Evolutionary conservation across 2,329 filamentous ascomycete genomes (phyloP).

Genomic region (Amauroascus verrucosus): DNA sequence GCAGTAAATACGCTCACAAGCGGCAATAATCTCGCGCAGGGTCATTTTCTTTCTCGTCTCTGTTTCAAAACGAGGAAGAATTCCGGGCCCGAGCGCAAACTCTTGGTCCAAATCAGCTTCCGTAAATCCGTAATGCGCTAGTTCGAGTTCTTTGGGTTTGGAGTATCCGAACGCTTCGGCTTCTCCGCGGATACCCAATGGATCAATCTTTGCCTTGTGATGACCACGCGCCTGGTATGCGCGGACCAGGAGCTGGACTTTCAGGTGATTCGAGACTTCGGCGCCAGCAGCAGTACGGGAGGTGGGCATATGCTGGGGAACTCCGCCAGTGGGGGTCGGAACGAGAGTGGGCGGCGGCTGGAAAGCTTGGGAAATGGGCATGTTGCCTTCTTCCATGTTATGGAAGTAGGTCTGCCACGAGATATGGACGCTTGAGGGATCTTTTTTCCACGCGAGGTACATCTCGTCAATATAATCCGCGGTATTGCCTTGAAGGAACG

Average conservation of each 20-base stretch:
- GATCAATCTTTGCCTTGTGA: conserved; percentile 96
- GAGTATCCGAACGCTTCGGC: conserved; percentile 72
- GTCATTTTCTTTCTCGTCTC: conserved; percentile 92
- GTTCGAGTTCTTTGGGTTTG: conserved; percentile 82
- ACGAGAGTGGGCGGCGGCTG: conserved; percentile 89
- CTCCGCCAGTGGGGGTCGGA: conserved; percentile 66
- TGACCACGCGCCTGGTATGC: conserved; percentile 97
- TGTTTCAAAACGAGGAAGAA: conserved; percentile 84
- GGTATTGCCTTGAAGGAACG: conserved; percentile 90
- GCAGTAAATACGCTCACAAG: conserved; percentile 93
- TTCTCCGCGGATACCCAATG: conserved; percentile 83
- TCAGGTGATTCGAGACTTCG: conserved; percentile 90
- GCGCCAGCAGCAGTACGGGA: conserved; percentile 59
- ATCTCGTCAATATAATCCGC: conserved; percentile 99
- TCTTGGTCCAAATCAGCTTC: conserved; percentile 90
- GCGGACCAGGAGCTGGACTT: conserved; percentile 92
- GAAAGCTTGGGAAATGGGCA: conserved; percentile 96
- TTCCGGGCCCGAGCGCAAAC: conserved; percentile 85
- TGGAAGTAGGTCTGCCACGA: conserved; percentile 99
- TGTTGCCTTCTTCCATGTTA: conserved; percentile 97
- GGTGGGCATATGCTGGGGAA: conserved; percentile 62
- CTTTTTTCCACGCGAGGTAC: conserved; percentile 95
- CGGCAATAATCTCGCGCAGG: conserved; percentile 80
- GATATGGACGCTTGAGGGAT: conserved; percentile 86
- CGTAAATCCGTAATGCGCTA: conserved; percentile 90